These are phyloP conservation scores for Lachancea dasiensis DNA, from an alignment of 805 yeast genomes.

Conservation along the genomic window DNA sequence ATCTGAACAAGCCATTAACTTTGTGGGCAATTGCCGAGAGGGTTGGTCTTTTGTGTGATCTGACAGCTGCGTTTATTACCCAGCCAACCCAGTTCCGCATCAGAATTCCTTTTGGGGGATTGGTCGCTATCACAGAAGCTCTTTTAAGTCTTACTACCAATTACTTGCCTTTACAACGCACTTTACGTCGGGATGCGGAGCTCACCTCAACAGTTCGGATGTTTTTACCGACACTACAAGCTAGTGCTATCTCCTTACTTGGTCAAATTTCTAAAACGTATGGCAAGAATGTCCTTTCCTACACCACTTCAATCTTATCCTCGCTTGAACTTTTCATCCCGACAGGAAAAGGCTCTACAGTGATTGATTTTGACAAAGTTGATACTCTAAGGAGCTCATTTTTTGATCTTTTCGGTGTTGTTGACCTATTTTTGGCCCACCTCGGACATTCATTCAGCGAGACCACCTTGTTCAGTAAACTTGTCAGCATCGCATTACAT, in stretches of 20 bases:
- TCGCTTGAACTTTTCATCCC: constrained; percentile 57
- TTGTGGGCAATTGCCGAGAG: constrained; percentile 48
- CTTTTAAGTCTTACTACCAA: constrained; percentile 49
- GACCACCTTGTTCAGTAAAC: constrained; percentile 45
- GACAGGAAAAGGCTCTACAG: constrained; percentile 35
- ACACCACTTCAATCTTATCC: constrained; percentile 44
- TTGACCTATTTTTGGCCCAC: constrained; percentile 16
- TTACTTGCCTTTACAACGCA: constrained; percentile 51
- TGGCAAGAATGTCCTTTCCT: constrained; percentile 39
- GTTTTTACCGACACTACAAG: constrained; percentile 42
- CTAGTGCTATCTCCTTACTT: constrained; percentile 41
- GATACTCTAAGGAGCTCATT: constrained; percentile 21
- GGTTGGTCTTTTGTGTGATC: constrained; percentile 39
- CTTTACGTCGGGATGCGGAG: constrained; percentile 47
- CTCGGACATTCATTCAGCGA: constrained; percentile 42
- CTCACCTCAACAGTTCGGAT: constrained; percentile 40
- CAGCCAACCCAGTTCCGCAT: constrained; percentile 51
- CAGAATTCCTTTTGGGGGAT: constrained; percentile 56
- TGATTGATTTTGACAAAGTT: constrained; percentile 36
- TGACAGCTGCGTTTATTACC: constrained; percentile 42
- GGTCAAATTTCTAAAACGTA: constrained; percentile 22
- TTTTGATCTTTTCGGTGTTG: constrained; percentile 18
- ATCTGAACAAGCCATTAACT: constrained; percentile 50
- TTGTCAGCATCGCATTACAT: constrained; percentile 51
- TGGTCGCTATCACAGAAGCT: constrained; percentile 48